Evolutionary conservation across 306 rosid genomes (phyloP).

Genomic region (Hylodesmum podocarpum): DNA sequence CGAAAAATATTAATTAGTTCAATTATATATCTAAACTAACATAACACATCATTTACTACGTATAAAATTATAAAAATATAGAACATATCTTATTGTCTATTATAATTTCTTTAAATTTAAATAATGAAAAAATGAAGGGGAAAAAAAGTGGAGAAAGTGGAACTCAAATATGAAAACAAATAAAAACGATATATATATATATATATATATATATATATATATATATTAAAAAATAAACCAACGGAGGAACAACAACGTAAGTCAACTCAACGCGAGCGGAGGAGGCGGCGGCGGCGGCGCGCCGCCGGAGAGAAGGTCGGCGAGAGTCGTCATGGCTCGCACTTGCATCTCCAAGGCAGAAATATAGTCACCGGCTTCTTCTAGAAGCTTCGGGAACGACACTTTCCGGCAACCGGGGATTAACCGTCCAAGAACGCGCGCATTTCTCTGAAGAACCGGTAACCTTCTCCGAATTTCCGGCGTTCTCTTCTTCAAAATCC

Average conservation of each 20-base stretch:
- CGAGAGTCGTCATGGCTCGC: conserved; percentile 64
- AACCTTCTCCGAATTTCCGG: conserved; percentile 31
- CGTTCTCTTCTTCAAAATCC: conserved; percentile 39
- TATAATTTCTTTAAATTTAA: neutral
- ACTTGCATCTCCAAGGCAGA: conserved; percentile 87
- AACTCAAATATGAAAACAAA: conserved; percentile 23
- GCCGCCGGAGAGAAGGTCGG: conserved; percentile 53
- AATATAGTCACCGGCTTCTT: conserved; percentile 72
- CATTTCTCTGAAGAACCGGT: conserved; percentile 55
- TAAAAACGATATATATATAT: conserved; percentile 1
- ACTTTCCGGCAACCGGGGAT: conserved; percentile 78
- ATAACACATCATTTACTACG: neutral
- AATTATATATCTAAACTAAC: neutral
- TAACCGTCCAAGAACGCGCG: conserved; percentile 53
- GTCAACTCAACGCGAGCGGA: conserved; percentile 30
- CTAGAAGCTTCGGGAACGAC: conserved; percentile 70
- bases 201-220: no score
- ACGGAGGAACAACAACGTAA: neutral
- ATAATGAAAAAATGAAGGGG: conserved; percentile 11
- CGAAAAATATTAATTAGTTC: neutral
- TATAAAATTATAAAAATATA: neutral
- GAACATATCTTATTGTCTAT: neutral
- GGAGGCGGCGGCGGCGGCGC: conserved; percentile 10
- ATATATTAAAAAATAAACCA: no score
- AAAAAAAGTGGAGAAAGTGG: neutral